Evolutionary conservation across 2,329 filamentous ascomycete genomes (phyloP), one percentile per base, ranked within the genome.

Genomic region (Colletotrichum liaoningense): DNA sequence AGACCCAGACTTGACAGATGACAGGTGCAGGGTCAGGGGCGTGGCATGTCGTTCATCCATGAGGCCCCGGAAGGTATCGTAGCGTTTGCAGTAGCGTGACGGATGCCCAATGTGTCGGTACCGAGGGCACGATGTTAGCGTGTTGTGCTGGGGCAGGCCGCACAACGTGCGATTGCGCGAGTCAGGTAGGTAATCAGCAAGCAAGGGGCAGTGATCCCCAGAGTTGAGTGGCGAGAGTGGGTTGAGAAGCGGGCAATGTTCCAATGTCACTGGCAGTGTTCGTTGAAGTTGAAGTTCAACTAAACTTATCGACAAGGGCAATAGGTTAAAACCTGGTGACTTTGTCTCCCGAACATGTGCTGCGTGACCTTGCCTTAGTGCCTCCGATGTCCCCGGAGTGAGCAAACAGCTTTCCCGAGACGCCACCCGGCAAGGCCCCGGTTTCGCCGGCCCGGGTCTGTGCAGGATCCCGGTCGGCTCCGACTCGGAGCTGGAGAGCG

Each of bases 91-190:
- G 52, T 68, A 68, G 59, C 65, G 59, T 59, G 33, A 64, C 22
- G 54, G 42, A 54, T 59, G 26, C 19, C 49, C 24, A 38, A 22
- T 58, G 22, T 55, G 22, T 58, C 62, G 38, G 67, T 30, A 55
- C 42, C 55, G 54, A 70, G 68, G 46, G 68, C 55, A 66, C 62
- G 38, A 60, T 66, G 1, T 59, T 60, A 60, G 68, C 56, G 62
- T 60, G 55, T 28, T 38, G 30, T 4, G 24, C 16, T 19, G 38
- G 28, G 67, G 54, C 22, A 33, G 63, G 63, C 26, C 55, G 54
- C 55, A 57, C 33, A 30, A 24, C 28, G 42, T 63, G 19, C 66
- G 60, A 65, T 73, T 33, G 19, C 67, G 60, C 66, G 66, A 73
- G 70, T 73, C 60, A 73, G 54, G 55, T 22, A n/a, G 54, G 55